Base-by-base conservation (phyloP, 441 rosid species). In the Mallotus japonicus region DNA sequence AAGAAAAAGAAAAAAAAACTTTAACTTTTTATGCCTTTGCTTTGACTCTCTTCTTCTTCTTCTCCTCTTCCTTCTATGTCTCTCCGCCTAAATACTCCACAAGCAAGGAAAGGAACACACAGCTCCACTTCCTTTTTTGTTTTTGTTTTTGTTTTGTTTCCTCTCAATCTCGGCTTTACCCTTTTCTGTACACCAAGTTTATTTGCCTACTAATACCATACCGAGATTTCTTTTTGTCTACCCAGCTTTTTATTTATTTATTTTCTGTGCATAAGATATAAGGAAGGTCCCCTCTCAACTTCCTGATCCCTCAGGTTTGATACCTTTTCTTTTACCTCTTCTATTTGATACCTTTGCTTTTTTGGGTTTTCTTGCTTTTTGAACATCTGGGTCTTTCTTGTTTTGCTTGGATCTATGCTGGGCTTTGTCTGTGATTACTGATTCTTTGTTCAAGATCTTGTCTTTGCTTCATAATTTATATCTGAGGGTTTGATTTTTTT, bases 381-480 rank as follows among this genome's bases (percentile, higher is more conserved):
- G 49, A 3, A 56, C 78, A 71, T 78, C 82, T 69, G 79, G 73
- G 80, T 82, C 37, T 70, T 55, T 37, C 20, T 57, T 69, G 14
- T 44, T 34, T 78, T 49, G 67, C 67, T 68, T 73, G 79, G 88
- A 87, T 86, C 89, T 82, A 75, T 74, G 71, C 28, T 68, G 78
- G 74, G 77, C 62, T 75, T 66, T 62, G 37, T 13, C 15, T 61
- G 19, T 62, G 75, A 71, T 60, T 37, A 7, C 51, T 70, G 47
- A 62, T 78, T 78, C 61, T 71, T 53, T 65, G 61, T 75, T 76
- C 83, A 73, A 83, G 89, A 86, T 88, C 89, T 83, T 81, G 32
- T 55, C 69, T 83, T 75, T 67, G 24, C 72, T 73, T 53, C 22
- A 8, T n/a, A 15, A 64, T 70, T 77, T 17, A 1, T 40, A 19